Conservation (phyloP, 2,329 filamentous ascomycete genomes). For the Geoglossum cookeanum region DNA sequence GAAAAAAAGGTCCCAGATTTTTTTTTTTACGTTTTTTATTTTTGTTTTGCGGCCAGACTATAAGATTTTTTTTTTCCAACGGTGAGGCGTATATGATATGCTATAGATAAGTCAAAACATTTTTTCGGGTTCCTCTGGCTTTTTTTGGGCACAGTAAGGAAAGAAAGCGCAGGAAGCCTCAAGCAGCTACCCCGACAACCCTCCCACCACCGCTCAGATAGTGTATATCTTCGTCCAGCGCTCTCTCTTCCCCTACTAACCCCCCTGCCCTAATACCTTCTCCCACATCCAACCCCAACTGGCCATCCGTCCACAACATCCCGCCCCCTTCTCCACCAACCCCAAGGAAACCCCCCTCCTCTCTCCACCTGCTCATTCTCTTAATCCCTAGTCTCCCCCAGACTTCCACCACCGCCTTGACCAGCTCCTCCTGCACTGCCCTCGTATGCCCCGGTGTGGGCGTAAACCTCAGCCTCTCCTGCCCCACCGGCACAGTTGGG, state of each 20-base stretch:
- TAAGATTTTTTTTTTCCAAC: too few relatives aligned
- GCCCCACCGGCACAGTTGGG: conserved; percentile 91
- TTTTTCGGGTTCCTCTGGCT: too few relatives aligned
- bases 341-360: conserved; percentile 81
- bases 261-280: background rate
- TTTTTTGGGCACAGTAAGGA: too few relatives aligned
- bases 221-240: background rate
- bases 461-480: conserved; percentile 89
- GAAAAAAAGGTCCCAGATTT: too few relatives aligned
- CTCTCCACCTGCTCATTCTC: conserved; percentile 81
- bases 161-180: too few relatives aligned
- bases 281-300: conserved; percentile 48
- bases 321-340: conserved; percentile 49
- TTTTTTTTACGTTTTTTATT: too few relatives aligned
- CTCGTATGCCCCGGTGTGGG: conserved; percentile 83
- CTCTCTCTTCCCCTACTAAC: background rate
- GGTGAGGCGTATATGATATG: too few relatives aligned
- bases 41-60: too few relatives aligned
- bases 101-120: too few relatives aligned
- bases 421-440: conserved; percentile 69
- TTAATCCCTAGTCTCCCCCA: conserved; percentile 82
- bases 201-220: background rate
- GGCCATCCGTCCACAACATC: conserved; percentile 82
- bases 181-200: background rate
- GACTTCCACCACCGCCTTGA: conserved; percentile 66